Evolutionary conservation across 2,329 filamentous ascomycete genomes (phyloP), one percentile per base, ranked within the genome.

Genomic region (Pseudocercospora fijiensis): DNA sequence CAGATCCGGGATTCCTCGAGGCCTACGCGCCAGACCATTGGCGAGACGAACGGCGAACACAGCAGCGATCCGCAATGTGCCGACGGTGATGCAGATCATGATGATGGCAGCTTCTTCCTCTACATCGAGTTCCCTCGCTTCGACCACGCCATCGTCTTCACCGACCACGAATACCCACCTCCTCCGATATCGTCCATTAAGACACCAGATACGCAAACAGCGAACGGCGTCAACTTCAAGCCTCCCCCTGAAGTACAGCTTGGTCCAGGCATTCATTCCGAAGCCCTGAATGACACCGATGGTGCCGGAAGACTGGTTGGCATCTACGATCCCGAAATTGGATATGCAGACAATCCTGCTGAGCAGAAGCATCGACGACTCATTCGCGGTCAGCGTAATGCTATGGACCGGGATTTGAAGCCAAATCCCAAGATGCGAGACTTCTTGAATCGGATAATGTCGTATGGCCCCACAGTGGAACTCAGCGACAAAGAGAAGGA

Each of bases 391-490:
- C 91, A 95, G 70, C 87, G 96, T 28, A 96, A 96, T 69, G 91
- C 95, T 53, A 82, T 98, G 68, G 96, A 99, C 77, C 90, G 95
- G 69, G 95, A 99, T 75, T 82, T 97, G 66, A 97, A 96, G 75
- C 95, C 95, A 0, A 98, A 99, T 71, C 91, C 95, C 28, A 96
- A 96, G 78, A 92, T 96, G 61, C 87, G 95, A 63, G 95, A 99
- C 76, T 93, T 97, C 76, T 82, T 99, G 30, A 96, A 98, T 74
- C 70, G 86, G 51, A 93, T 99, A 69, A 88, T 98, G 81, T 89
- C 90, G 1, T 97, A 97, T 73, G 92, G 94, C 6, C 95, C 95
- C 2, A 96, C 94, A 0, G 92, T 97, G 67, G 86, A 90, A 55
- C 82, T 99, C 24, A 92, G 88, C 1, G 86, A 92, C 0, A 93